These are phyloP conservation scores for Solanum hybrid DNA, from an alignment of 305 asterid genomes.

Conservation along the genomic window DNA sequence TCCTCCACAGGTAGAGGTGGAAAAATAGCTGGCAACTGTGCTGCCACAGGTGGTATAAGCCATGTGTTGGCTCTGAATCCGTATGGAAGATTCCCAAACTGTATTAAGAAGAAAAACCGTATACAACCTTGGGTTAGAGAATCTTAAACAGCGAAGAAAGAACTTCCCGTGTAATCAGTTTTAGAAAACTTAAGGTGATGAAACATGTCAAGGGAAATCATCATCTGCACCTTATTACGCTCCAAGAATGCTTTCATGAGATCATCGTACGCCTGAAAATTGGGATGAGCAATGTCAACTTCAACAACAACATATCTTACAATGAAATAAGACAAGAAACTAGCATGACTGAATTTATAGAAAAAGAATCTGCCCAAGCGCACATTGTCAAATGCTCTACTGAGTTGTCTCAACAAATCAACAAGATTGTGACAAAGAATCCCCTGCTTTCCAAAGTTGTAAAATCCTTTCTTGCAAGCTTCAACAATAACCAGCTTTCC, in stretches of 20 bases:
- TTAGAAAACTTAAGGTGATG: not conserved
- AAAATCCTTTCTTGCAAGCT: constrained; percentile 76
- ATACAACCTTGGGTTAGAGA: not conserved
- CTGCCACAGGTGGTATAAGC: constrained; percentile 92
- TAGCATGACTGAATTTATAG: not conserved
- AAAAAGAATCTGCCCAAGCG: constrained; percentile 11
- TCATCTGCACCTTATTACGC: constrained; percentile 68
- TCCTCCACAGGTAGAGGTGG: constrained; percentile 86
- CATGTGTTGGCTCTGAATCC: constrained; percentile 97
- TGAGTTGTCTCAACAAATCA: constrained; percentile 86
- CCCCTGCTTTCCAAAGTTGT: constrained; percentile 67
- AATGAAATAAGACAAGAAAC: not conserved
- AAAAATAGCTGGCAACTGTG: constrained; percentile 59
- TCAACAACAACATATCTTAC: not conserved
- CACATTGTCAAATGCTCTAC: constrained; percentile 91
- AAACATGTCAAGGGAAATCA: not conserved
- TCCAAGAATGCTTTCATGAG: constrained; percentile 92
- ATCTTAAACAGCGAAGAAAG: not conserved
- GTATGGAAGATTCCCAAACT: constrained; percentile 91
- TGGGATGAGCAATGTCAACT: constrained; percentile 20
- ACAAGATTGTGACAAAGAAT: constrained; percentile 84
- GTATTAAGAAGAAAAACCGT: constrained; percentile 21
- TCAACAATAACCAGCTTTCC: constrained; percentile 68
- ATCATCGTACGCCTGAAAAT: constrained; percentile 78
- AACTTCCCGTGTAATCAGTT: not conserved